Evolutionary conservation across 2,329 filamentous ascomycete genomes (phyloP).

Genomic region (Hortaea werneckii): DNA sequence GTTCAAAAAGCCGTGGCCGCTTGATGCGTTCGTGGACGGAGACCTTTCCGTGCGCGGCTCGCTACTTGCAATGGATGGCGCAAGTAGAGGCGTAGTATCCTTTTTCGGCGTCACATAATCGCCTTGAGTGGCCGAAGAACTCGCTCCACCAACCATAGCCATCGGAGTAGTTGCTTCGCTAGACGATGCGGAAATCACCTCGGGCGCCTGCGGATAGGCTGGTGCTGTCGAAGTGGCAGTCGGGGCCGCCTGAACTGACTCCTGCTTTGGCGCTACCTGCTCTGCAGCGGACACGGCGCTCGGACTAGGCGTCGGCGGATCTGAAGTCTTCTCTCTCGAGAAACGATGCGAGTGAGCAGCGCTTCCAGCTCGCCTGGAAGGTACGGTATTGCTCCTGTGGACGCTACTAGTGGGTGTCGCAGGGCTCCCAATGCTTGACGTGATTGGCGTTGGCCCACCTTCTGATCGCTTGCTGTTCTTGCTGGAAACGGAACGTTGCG

Average conservation of each 20-base stretch:
- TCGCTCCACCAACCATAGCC: constrained; percentile 20
- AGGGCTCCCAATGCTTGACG: constrained; percentile 36
- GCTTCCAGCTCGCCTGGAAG: constrained; percentile 65
- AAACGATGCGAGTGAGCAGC: constrained; percentile 59
- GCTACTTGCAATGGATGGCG: constrained; percentile 14
- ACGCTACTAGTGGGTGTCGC: constrained; percentile 38
- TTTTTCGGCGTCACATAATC: constrained; percentile 24
- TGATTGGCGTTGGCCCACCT: constrained; percentile 56
- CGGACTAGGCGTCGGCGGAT: constrained; percentile 40
- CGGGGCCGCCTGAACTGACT: constrained; percentile 22
- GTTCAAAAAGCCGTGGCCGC: constrained; percentile 41
- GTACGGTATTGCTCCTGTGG: constrained; percentile 82
- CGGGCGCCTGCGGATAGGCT: constrained; percentile 23
- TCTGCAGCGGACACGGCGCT: constrained; percentile 13
- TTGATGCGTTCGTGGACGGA: constrained; percentile 15
- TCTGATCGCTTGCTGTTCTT: constrained; percentile 68
- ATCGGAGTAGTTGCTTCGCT: constrained; percentile 28
- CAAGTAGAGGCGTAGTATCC: constrained; percentile 28
- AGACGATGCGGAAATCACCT: constrained; percentile 30
- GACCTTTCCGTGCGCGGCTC: constrained; percentile 18
- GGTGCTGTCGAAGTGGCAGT: constrained; percentile 17
- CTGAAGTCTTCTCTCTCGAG: constrained; percentile 40
- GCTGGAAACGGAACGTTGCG: constrained; percentile 93
- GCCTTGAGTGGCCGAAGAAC: constrained; percentile 16
- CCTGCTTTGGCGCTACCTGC: constrained; percentile 8